Evolutionary conservation across 108 stramenopile species (phyloP).

Genomic region (Fistulifera solaris): DNA sequence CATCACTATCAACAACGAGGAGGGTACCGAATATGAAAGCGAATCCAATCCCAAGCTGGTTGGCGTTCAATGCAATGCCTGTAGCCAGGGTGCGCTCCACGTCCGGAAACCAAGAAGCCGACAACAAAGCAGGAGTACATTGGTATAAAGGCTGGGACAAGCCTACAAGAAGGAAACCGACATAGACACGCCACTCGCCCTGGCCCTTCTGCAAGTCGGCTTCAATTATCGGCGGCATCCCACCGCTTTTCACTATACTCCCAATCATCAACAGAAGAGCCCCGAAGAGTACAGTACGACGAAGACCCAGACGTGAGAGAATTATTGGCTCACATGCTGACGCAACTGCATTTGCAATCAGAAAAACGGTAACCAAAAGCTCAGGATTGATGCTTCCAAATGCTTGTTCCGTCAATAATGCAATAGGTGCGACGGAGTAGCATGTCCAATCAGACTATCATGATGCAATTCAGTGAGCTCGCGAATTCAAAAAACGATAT

Average conservation of each 20-base stretch:
- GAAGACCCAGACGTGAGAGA: constrained; percentile 63
- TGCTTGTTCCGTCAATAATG: constrained; percentile 49
- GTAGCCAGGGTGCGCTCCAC: constrained; percentile 85
- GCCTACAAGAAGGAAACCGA: constrained; percentile 84
- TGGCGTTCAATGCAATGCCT: constrained; percentile 80
- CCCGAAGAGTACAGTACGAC: constrained; percentile 71
- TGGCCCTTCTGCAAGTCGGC: constrained; percentile 30
- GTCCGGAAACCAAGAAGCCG: constrained; percentile 78
- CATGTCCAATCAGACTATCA: constrained; percentile 72
- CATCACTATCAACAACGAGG: constrained; percentile 50
- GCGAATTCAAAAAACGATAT: constrained; percentile 16
- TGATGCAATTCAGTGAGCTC: neutral
- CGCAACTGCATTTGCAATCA: constrained; percentile 70
- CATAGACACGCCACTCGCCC: constrained; percentile 62
- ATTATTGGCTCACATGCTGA: constrained; percentile 76
- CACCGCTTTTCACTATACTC: constrained; percentile 73
- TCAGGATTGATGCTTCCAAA: constrained; percentile 83
- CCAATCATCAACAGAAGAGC: constrained; percentile 70
- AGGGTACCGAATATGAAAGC: constrained; percentile 83
- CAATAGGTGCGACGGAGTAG: constrained; percentile 77
- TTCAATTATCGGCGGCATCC: constrained; percentile 34
- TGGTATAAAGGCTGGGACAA: constrained; percentile 77
- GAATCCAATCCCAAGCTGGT: constrained; percentile 83
- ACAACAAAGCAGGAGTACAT: constrained; percentile 70
- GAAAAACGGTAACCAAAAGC: constrained; percentile 65